Conservation (phyloP, 257 asterid genomes). For the Solanum microdontum region DNA sequence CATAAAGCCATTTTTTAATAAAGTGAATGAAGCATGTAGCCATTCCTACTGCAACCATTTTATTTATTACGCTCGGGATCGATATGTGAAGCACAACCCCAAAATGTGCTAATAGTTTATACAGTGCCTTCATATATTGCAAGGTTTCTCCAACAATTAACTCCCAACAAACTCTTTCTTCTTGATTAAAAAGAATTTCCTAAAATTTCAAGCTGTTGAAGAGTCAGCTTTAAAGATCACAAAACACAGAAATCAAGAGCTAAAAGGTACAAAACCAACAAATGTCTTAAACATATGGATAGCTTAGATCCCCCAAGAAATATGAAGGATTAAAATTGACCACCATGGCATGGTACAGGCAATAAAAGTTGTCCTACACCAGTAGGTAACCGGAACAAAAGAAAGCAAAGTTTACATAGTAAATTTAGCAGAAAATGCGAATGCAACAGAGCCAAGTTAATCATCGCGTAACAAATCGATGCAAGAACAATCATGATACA, state of each 20-base stretch:
- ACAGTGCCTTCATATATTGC: neutral
- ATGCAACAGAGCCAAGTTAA: neutral
- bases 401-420: neutral
- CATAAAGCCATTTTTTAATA: too few relatives aligned
- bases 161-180: neutral
- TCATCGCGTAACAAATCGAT: neutral
- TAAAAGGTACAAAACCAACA: neutral
- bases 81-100: neutral
- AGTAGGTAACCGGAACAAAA: neutral
- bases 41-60: neutral
- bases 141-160: neutral
- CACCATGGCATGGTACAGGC: too few relatives aligned
- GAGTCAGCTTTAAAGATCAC: neutral
- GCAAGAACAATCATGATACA: neutral
- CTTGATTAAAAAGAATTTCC: neutral
- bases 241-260: neutral
- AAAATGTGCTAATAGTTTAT: neutral
- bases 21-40: neutral
- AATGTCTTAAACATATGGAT: neutral
- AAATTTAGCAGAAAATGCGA: neutral
- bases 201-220: neutral
- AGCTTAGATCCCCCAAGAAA: neutral
- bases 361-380: neutral
- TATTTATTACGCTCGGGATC: neutral
- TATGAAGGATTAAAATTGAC: neutral